Conservation (phyloP, 2,329 filamentous ascomycete species). For the Beauveria sp. region DNA sequence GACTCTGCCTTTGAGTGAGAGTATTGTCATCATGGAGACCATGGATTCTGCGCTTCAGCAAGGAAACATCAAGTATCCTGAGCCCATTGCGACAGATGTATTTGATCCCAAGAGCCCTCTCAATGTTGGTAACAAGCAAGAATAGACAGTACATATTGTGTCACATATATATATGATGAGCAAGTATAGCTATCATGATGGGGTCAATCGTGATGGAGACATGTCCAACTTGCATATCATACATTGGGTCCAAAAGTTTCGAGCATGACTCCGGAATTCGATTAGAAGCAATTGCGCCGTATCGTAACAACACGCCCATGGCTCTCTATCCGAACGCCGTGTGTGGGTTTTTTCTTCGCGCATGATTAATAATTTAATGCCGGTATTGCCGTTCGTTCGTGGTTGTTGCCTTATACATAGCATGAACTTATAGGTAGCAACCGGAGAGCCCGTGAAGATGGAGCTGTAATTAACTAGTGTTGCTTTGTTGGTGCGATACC, state of each 20-base stretch:
- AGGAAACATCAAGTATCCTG: conserved; percentile 46
- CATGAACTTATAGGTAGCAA: neutral
- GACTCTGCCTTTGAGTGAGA: conserved; percentile 65
- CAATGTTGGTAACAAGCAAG: conserved; percentile 43
- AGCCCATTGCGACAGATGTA: conserved; percentile 48
- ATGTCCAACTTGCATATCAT: no score
- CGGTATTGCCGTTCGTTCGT: neutral
- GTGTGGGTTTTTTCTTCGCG: neutral
- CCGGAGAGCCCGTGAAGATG: neutral
- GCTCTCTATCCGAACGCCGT: no score
- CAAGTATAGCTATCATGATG: no score
- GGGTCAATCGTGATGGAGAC: no score
- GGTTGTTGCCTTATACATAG: neutral
- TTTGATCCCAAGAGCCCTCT: conserved; percentile 54
- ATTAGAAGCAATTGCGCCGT: no score
- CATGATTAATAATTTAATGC: neutral
- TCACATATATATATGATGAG: neutral
- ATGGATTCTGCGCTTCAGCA: conserved; percentile 50
- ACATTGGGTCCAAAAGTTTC: no score
- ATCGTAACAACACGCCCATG: no score
- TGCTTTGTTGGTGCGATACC: no score
- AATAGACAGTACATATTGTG: neutral
- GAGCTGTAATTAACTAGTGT: neutral
- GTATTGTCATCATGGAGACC: conserved; percentile 73
- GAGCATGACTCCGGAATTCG: no score